Evolutionary conservation across 2,329 filamentous ascomycete species (phyloP).

Genomic region (Hypoxylon sp.): DNA sequence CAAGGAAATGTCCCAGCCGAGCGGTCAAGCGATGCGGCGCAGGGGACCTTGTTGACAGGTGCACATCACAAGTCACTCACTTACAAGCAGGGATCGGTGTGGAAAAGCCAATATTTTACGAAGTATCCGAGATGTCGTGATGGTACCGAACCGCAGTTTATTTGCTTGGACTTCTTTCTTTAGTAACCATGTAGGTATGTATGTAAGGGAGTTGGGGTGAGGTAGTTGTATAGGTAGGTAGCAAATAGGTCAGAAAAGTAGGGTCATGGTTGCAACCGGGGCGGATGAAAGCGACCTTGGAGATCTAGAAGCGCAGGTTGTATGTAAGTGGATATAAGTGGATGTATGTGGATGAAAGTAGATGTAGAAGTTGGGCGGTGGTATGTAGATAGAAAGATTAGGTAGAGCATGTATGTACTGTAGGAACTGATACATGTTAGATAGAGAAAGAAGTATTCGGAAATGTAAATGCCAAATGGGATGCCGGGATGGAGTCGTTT

Average conservation of each 20-base stretch:
- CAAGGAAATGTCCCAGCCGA: slow-evolving; percentile 38
- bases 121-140: slow-evolving; percentile 35
- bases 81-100: slow-evolving; percentile 34
- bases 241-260: slow-evolving; percentile 27
- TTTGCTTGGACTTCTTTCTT: slow-evolving; percentile 21
- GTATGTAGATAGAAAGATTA: neutral
- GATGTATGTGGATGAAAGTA: neutral
- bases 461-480: neutral
- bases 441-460: neutral
- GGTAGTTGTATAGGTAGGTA: slow-evolving; percentile 17
- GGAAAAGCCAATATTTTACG: slow-evolving; percentile 17
- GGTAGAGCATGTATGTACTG: no score
- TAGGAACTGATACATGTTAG: neutral
- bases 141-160: slow-evolving; percentile 18
- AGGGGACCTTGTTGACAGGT: slow-evolving; percentile 35
- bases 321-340: slow-evolving; percentile 1
- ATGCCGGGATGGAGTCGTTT: slow-evolving; percentile 6
- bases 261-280: slow-evolving; percentile 27
- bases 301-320: slow-evolving; percentile 16
- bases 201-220: slow-evolving; percentile 17
- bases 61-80: slow-evolving; percentile 28
- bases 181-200: slow-evolving; percentile 3
- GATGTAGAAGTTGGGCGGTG: neutral
- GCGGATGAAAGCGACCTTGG: slow-evolving; percentile 29
- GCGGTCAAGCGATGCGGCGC: slow-evolving; percentile 46